phyloP scores from a whole-genome alignment of 2,329 filamentous ascomycete species.

The Dactylellina leptospora region DNA sequence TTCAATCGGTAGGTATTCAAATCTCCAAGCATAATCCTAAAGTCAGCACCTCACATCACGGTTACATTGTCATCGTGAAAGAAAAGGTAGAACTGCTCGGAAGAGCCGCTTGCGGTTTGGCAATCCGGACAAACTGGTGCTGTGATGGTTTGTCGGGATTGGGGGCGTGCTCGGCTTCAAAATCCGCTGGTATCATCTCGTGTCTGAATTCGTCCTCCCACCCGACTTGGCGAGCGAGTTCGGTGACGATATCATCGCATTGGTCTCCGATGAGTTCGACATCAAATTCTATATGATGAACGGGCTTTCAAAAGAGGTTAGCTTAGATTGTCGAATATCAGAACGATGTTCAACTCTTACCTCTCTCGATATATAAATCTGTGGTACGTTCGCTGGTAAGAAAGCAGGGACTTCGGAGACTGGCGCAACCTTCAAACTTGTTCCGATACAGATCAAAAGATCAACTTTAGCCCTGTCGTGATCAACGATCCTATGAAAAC shows the following conservation, averaged over 20 bases:
- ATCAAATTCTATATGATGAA: conserved; percentile 91
- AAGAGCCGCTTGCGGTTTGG: conserved; percentile 28
- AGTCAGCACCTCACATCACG: conserved; percentile 10
- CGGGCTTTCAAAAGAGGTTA: conserved; percentile 63
- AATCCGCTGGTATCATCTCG: conserved; percentile 75
- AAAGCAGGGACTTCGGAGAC: conserved; percentile 90
- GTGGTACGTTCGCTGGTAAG: conserved; percentile 79
- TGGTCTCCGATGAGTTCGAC: conserved; percentile 89
- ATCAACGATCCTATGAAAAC: conserved; percentile 82
- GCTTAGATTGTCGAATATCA: conserved; percentile 36
- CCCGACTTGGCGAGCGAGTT: conserved; percentile 80
- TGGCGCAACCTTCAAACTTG: conserved; percentile 91
- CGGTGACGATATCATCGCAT: conserved; percentile 87
- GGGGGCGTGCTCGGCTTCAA: conserved; percentile 34
- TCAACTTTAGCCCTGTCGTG: conserved; percentile 83
- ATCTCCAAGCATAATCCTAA: neutral
- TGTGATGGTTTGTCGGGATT: conserved; percentile 40
- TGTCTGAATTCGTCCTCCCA: conserved; percentile 76
- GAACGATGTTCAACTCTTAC: conserved; percentile 60
- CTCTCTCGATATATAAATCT: conserved; percentile 87
- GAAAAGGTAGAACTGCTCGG: conserved; percentile 48
- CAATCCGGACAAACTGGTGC: conserved; percentile 30
- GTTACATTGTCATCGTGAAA: conserved; percentile 51
- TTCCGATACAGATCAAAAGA: conserved; percentile 94
- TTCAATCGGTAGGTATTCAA: neutral